Evolutionary conservation across 306 rosid species (phyloP).

Genomic region (Dicorynia guianensis): DNA sequence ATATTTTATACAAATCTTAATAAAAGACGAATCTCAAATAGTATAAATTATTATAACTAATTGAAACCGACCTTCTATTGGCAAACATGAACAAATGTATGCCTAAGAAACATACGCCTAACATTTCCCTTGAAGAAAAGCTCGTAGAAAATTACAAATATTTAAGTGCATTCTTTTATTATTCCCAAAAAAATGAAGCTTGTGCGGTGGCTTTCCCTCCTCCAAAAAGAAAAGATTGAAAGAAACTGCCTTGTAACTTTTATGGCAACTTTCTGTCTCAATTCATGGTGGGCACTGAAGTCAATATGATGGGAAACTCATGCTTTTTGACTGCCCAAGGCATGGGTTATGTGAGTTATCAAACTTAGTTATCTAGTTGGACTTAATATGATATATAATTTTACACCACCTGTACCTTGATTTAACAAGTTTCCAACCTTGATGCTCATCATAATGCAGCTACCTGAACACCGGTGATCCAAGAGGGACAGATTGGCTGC

Average conservation of each 20-base stretch:
- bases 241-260: slow-evolving; percentile 14
- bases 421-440: not conserved
- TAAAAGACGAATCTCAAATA: too few species aligned
- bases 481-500: slow-evolving; percentile 83
- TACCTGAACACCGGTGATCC: slow-evolving; percentile 68
- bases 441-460: slow-evolving; percentile 49
- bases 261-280: slow-evolving; percentile 1
- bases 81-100: too few species aligned
- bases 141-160: too few species aligned
- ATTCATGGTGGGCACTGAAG: slow-evolving; percentile 11
- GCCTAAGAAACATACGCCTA: too few species aligned
- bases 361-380: slow-evolving; percentile 1
- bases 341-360: slow-evolving; percentile 25
- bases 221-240: not conserved
- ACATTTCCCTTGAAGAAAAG: too few species aligned
- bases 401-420: not conserved
- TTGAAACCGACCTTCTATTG: too few species aligned
- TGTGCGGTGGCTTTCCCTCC: slow-evolving; percentile 29
- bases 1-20: too few species aligned
- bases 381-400: not conserved
- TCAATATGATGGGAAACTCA: not conserved
- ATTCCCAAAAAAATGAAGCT: slow-evolving; percentile 35
- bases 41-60: too few species aligned
- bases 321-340: not conserved
- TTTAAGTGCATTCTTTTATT: too few species aligned